Base-by-base conservation (phyloP, 139 green algal genomes). In the Eudorina sp. region DNA sequence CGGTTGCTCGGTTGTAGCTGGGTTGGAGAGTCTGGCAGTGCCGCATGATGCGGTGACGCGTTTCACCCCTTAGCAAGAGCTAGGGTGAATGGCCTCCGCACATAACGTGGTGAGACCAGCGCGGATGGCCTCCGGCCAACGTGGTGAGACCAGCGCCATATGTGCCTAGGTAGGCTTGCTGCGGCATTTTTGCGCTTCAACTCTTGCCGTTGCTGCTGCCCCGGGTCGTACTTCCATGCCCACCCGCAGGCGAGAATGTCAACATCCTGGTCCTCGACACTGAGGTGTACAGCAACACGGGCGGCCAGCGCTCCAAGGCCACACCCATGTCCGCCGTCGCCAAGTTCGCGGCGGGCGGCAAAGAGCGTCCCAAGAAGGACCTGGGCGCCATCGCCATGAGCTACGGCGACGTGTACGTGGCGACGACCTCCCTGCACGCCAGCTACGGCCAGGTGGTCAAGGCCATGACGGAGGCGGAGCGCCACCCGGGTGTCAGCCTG, bases 221-320 rank as follows among this genome's bases (percentile, higher is more conserved):
- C 25, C 25, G 21, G 23, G 25, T 21, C n/a, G n/a, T n/a, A n/a
- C n/a, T n/a, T n/a, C n/a, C n/a, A n/a, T n/a, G 18, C n/a, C 48
- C 48, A 55, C 48, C 48, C 64, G 11, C 29, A 40, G 64, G 89
- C 51, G 88, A 93, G 86, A 89, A 94, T 43, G 82, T 94, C 46
- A 95, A 95, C 83, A 89, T 95, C 72, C 73, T 95, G 82, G 91
- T 95, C 38, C 90, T 95, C 41, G 93, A 95, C 84, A 95, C 91
- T 0, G 93, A 94, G 89, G 90, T 93, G 89, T 95, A 94, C 90
- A 81, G 38, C 91, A 95, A 95, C 90, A 95, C 93, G 4, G 93
- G 93, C 53, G 93, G 93, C 16, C 93, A 95, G 90, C 91, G 92
- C 85, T 88, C 55, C 86, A 95, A 95, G 93, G 88, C 93, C 48